Conservation (phyloP, 2,329 filamentous ascomycete genomes). For the Arachnomyces sp. region DNA sequence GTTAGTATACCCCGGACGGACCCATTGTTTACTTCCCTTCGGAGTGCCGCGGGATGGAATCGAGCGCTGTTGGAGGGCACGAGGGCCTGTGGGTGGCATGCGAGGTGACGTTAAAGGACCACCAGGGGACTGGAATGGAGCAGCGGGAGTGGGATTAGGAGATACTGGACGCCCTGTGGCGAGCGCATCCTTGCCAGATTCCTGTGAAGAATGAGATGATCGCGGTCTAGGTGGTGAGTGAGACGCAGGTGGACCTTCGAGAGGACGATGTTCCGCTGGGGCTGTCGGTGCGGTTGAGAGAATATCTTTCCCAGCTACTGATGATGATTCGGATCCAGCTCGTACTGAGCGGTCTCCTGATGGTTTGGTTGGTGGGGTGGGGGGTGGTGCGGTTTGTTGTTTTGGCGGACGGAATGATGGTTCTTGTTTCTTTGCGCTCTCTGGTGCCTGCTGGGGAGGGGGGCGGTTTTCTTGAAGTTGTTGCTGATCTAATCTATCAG, state of each 20-base stretch:
- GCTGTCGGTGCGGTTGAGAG: too few species aligned
- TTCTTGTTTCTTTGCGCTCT: slow-evolving; percentile 19
- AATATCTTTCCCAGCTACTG: too few species aligned
- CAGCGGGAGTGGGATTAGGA: slow-evolving; percentile 9
- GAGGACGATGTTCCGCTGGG: too few species aligned
- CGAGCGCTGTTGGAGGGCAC: slow-evolving; percentile 30
- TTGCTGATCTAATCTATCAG: slow-evolving; percentile 25
- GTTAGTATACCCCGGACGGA: slow-evolving; percentile 26
- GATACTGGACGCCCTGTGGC: slow-evolving; percentile 22
- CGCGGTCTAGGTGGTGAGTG: slow-evolving; percentile 8
- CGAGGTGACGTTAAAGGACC: slow-evolving; percentile 30
- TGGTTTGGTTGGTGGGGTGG: slow-evolving; percentile 13
- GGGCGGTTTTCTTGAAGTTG: slow-evolving; percentile 18
- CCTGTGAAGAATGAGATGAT: slow-evolving; percentile 19
- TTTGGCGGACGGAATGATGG: slow-evolving; percentile 18
- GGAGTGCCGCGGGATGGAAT: slow-evolving; percentile 22
- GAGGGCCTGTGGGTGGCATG: slow-evolving; percentile 33
- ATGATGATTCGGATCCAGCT: slow-evolving; percentile 23
- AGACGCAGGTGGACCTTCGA: too few species aligned
- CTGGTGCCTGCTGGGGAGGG: slow-evolving; percentile 18
- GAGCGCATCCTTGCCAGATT: slow-evolving; percentile 17
- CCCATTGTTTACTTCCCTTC: slow-evolving; percentile 33
- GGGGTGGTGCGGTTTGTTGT: slow-evolving; percentile 12
- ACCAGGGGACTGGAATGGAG: slow-evolving; percentile 6
- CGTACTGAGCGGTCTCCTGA: slow-evolving; percentile 26